Evolutionary conservation across 108 stramenopile genomes (phyloP).

Genomic region (Nitzschia putrida): DNA sequence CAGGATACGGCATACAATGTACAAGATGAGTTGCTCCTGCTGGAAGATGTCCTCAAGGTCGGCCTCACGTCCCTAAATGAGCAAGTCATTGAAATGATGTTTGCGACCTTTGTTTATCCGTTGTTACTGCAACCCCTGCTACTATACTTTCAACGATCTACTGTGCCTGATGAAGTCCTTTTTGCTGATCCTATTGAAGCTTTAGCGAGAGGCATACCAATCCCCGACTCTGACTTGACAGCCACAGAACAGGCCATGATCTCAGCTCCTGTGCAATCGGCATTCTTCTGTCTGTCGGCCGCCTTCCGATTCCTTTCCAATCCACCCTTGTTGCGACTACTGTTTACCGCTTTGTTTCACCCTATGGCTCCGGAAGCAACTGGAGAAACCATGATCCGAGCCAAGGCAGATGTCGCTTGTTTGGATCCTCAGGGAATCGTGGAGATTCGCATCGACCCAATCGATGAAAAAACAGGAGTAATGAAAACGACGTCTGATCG

Average conservation of each 20-base stretch:
- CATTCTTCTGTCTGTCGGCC: constrained; percentile 69
- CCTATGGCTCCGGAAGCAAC: constrained; percentile 70
- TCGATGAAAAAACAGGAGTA: constrained; percentile 21
- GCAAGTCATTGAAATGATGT: constrained; percentile 88
- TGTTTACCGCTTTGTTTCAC: constrained; percentile 79
- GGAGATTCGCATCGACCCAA: constrained; percentile 42
- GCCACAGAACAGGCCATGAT: constrained; percentile 44
- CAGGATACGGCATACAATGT: constrained; percentile 64
- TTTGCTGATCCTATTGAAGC: constrained; percentile 39
- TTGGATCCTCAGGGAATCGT: constrained; percentile 35
- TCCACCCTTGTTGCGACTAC: constrained; percentile 56
- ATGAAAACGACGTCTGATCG: constrained; percentile 17
- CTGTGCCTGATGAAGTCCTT: constrained; percentile 29
- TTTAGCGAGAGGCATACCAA: constrained; percentile 16
- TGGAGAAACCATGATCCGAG: constrained; percentile 59
- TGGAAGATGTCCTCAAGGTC: constrained; percentile 82
- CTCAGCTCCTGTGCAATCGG: constrained; percentile 78
- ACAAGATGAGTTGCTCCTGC: constrained; percentile 79
- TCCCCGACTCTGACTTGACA: constrained; percentile 24
- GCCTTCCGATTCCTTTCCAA: constrained; percentile 77
- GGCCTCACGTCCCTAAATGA: constrained; percentile 85
- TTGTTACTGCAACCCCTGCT: constrained; percentile 79
- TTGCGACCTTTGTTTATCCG: constrained; percentile 88
- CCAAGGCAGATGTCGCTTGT: constrained; percentile 56
- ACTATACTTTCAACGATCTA: constrained; percentile 61